A percentile compares a stretch with the other conserved stretches of the same genome.
Conservation (phyloP, 768 basidiomycete genomes). For the Lactarius trivialis region DNA sequence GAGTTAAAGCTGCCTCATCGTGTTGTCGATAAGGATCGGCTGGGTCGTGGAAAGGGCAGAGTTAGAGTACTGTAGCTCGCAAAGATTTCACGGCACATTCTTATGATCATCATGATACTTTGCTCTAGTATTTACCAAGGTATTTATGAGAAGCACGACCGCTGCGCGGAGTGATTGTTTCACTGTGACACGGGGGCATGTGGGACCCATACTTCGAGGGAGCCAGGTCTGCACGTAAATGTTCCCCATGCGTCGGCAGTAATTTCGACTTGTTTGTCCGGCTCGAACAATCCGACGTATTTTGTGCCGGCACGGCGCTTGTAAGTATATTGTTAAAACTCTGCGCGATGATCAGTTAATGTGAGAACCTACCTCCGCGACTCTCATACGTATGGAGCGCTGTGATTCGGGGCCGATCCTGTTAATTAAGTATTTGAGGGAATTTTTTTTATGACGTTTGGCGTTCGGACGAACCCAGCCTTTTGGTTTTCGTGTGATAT, state of each 20-base stretch:
- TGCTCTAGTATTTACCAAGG: not conserved
- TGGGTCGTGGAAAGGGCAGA: not conserved
- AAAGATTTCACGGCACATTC: not conserved
- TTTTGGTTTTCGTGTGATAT: conserved; percentile 46
- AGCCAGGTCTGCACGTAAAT: conserved; percentile 52
- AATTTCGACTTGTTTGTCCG: conserved; percentile 39
- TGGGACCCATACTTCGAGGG: conserved; percentile 55
- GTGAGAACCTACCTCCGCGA: conserved; percentile 45
- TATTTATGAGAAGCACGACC: not conserved
- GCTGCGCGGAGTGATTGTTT: not conserved
- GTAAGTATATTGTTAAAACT: conserved; percentile 10
- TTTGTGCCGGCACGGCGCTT: conserved; percentile 31
- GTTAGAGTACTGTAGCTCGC: not conserved
- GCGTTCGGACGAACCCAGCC: conserved; percentile 14
- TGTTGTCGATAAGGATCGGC: conserved; percentile 1
- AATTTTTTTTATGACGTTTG: too few species aligned
- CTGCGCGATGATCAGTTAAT: conserved; percentile 32
- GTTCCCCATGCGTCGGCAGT: conserved; percentile 55
- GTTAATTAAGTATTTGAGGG: not conserved
- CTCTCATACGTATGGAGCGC: conserved; percentile 57
- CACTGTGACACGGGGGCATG: not conserved
- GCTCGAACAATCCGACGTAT: conserved; percentile 46
- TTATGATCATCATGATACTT: not conserved
- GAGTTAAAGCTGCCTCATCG: conserved; percentile 4
- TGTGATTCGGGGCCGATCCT: conserved; percentile 17